Evolutionary conservation across 2,329 filamentous ascomycete genomes (phyloP), one percentile per base, ranked within the genome.

Genomic region (Fonsecaea nubica): DNA sequence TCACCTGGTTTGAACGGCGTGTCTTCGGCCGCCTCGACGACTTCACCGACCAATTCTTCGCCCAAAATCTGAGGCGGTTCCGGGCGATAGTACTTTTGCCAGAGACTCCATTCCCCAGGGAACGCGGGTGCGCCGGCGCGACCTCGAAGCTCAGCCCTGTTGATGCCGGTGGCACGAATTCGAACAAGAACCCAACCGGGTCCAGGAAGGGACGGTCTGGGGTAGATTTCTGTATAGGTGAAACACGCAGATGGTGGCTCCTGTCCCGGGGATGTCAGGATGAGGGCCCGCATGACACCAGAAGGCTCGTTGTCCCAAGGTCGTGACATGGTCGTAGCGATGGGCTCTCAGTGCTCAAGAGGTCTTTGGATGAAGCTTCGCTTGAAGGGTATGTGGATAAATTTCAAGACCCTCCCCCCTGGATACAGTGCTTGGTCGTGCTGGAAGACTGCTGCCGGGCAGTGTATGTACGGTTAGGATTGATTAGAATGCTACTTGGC

Each of bases 41-140:
- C 33, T 25, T 62, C 59, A 33, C 59, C 59, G 15, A 62, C 59
- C 30, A 62, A 62, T 18, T 62, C 59, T 54, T 62, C 59, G 30
- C 59, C 59, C 6, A 62, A 30, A n/a, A 62, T 53, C 21, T 52
- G 33, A 13, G 59, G 59, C 12, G 42, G 40, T 9, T 54, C 59
- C 33, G 30, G n/a, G 8, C 54, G 59, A 35, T 53, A 62, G 35
- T 55, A 45, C 35, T 54, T 40, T 25, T 53, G 25, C 30, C 52
- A 62, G 3, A 62, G 52, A 21, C 15, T 45, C n/a, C 54, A 62
- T 54, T 62, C 59, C 13, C n/a, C 45, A 9, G 36, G 30, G 30
- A 35, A 38, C n/a, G 40, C 18, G 6, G 45, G 18, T 53, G 18
- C 45, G 13, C 4, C 32, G 15, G 32, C 53, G 45, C 59, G 45